Percentiles rank a stretch among this genome's conserved stretches.
These are phyloP conservation scores for Debaryomyces prosopidis DNA, from an alignment of 805 yeast genomes.

Conservation along the genomic window DNA sequence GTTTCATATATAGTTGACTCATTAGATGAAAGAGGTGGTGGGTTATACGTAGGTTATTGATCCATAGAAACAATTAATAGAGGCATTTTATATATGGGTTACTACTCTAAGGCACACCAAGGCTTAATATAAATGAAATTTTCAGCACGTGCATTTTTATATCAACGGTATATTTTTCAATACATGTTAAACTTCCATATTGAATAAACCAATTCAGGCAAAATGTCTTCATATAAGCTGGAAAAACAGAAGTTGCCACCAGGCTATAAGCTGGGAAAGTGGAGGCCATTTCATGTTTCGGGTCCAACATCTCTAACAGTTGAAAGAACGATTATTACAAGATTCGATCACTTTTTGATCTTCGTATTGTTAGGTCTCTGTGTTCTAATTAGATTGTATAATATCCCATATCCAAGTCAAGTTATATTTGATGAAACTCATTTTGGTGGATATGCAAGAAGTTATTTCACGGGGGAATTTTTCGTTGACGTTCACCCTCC, in stretches of 20 bases:
- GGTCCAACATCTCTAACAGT: constrained; percentile 14
- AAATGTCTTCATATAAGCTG: not conserved
- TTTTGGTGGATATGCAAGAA: constrained; percentile 37
- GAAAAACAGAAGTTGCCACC: constrained; percentile 13
- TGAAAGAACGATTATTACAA: constrained; percentile 10
- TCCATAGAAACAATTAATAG: not conserved
- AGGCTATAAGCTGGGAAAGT: constrained; percentile 29
- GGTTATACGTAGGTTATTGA: constrained; percentile 55
- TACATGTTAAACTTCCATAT: too few relatives aligned
- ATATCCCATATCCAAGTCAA: constrained; percentile 33
- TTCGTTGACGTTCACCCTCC: constrained; percentile 79
- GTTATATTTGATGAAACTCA: constrained; percentile 53
- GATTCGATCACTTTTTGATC: constrained; percentile 20
- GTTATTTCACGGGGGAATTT: constrained; percentile 57
- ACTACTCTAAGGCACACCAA: too few relatives aligned
- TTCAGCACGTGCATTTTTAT: too few relatives aligned
- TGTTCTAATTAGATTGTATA: constrained; percentile 29
- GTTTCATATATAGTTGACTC: constrained; percentile 56
- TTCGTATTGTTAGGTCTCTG: constrained; percentile 22
- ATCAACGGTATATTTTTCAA: too few relatives aligned
- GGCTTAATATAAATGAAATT: too few relatives aligned
- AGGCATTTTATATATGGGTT: not conserved
- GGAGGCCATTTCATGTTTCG: constrained; percentile 30
- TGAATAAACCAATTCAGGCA: too few relatives aligned
- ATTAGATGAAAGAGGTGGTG: constrained; percentile 75